Percentiles rank a stretch among this genome's conserved stretches.
Conservation (phyloP, 495 filamentous ascomycete species). For the Daldinia childiae region DNA sequence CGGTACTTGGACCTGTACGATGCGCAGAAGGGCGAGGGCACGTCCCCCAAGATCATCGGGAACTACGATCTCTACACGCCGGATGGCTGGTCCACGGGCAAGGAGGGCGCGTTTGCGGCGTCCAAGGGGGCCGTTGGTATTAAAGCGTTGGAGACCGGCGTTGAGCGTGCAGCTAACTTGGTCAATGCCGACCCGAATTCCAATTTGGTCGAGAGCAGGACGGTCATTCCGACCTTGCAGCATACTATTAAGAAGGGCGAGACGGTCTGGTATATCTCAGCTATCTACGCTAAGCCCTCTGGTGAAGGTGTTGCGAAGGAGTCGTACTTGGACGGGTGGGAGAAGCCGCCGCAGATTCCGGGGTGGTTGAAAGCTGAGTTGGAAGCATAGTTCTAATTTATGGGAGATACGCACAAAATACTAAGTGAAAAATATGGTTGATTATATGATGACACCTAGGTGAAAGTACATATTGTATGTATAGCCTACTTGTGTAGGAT, state of each 20-base stretch:
- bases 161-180: slow-evolving; percentile 62
- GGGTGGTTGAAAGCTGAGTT: slow-evolving; percentile 64
- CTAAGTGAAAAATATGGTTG: not conserved
- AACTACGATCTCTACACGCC: slow-evolving; percentile 64
- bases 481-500: slow-evolving; percentile 15
- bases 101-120: slow-evolving; percentile 67
- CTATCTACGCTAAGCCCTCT: slow-evolving; percentile 60
- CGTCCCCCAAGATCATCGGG: slow-evolving; percentile 60
- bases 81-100: slow-evolving; percentile 65
- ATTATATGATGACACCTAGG: slow-evolving; percentile 11
- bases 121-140: slow-evolving; percentile 77
- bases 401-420: not conserved
- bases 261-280: slow-evolving; percentile 60
- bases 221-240: slow-evolving; percentile 73
- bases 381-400: slow-evolving; percentile 10
- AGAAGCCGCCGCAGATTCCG: slow-evolving; percentile 61
- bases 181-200: slow-evolving; percentile 82
- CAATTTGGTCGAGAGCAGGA: slow-evolving; percentile 75
- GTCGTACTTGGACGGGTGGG: slow-evolving; percentile 64
- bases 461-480: slow-evolving; percentile 18
- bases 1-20: slow-evolving; percentile 66
- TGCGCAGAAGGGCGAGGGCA: slow-evolving; percentile 54
- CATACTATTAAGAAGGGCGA: slow-evolving; percentile 57
- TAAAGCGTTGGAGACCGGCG: slow-evolving; percentile 60
- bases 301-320: slow-evolving; percentile 50